Base-by-base conservation (phyloP, 805 yeast genomes). In the Candida qinlingensis region DNA sequence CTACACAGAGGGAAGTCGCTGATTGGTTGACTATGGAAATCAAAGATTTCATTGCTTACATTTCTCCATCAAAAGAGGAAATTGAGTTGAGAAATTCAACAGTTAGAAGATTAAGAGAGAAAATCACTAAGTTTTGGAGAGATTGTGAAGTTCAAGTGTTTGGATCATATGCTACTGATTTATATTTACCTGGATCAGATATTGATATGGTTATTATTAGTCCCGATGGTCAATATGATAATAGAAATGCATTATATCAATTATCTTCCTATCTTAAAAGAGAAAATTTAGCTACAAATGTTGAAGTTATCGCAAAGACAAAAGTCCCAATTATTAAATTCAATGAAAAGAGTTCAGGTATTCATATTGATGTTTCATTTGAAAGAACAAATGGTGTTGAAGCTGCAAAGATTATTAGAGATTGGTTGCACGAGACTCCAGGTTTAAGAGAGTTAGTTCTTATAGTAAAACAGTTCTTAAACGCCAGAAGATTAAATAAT, bases 321-420 rank as follows among this genome's bases (percentile, higher is more conserved):
- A 83, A 90, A 55, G 97, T 92, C 25, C 99, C 99, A 2, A 92
- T 92, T 54, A 86, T 92, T 64, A 92, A 94, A 65, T 87, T 90
- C 64, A 83, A 85, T 4, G 98, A 92, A 54, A 80, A 84, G 1
- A 59, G 63, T 8, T 77, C 89, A 3, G 75, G 75, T 19, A 81
- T 91, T 37, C 89, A 87, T 54, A 83, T 92, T 13, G 99, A 92
- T 66, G 77, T 94, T 3, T 91, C 97, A 2, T 91, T 92, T 61
- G 97, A 91, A 63, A 77, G 91, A 62, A 73, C 77, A 0, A 85
- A 87, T 58, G 97, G 97, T 37, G 67, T 90, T 4, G 83, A 77
- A 6, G 96, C 97, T 0, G 97, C 96, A 1, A 76, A 75, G 51
- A 74, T 81, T 8, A 91, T 92, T 33, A 71, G 87, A 48, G 70